phyloP scores from a whole-genome alignment of 192 early-diverging fungal genomes.

The Neocallimastix lanati region DNA sequence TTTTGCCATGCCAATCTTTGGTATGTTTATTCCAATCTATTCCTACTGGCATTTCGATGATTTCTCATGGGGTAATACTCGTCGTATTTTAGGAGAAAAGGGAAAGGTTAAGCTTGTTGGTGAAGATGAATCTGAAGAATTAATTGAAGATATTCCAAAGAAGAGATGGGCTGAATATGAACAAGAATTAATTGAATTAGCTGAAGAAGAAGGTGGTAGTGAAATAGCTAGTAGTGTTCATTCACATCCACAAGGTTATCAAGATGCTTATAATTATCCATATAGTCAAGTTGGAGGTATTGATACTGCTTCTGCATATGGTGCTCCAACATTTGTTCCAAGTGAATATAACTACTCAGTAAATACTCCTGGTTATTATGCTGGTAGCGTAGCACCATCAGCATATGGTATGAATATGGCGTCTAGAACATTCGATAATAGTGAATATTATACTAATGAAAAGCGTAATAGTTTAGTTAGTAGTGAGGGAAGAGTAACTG shows the following conservation, averaged over 20 bases:
- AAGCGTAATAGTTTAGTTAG: neutral
- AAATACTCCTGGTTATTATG: neutral
- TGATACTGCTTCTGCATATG: neutral
- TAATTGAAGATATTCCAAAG: conserved; percentile 30
- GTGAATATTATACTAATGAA: neutral
- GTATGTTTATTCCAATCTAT: conserved; percentile 42
- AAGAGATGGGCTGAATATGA: conserved; percentile 73
- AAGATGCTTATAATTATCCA: neutral
- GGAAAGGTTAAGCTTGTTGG: conserved; percentile 29
- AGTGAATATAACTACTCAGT: neutral
- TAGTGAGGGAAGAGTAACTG: neutral
- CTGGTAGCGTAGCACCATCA: neutral
- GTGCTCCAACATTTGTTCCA: neutral
- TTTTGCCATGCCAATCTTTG: conserved; percentile 75
- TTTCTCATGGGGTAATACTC: conserved; percentile 99
- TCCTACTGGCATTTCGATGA: conserved; percentile 99
- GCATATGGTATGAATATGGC: neutral
- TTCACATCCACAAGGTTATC: neutral
- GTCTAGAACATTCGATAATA: neutral
- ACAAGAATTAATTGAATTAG: conserved; percentile 22
- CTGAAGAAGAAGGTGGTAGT: neutral
- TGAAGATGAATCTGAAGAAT: conserved; percentile 10
- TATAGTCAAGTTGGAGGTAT: neutral
- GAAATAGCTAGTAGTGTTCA: neutral
- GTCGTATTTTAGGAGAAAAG: conserved; percentile 72